These are phyloP conservation scores for Podospora fimiseda DNA, from an alignment of 495 filamentous ascomycete species.

Conservation along the genomic window DNA sequence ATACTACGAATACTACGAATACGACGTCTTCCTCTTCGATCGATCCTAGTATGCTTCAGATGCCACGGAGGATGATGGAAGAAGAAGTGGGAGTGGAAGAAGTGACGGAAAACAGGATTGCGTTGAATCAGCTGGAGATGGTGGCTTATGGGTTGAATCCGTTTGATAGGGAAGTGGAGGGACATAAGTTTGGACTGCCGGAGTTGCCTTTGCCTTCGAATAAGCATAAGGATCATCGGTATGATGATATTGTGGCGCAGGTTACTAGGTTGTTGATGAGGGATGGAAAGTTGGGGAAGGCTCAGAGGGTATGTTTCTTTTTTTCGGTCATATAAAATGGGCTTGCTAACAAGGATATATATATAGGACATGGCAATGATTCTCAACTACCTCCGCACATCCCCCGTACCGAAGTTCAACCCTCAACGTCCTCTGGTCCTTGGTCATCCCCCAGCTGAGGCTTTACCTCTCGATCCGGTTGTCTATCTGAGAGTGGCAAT, in stretches of 20 bases:
- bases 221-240: slow-evolving; percentile 64
- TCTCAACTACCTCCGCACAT: slow-evolving; percentile 79
- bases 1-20: too few species aligned
- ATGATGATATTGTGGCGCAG: slow-evolving; percentile 75
- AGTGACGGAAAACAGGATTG: slow-evolving; percentile 31
- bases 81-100: too few species aligned
- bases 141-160: slow-evolving; percentile 27
- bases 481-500: slow-evolving; percentile 80
- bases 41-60: slow-evolving; percentile 3
- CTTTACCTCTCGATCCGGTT: slow-evolving; percentile 72
- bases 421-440: slow-evolving; percentile 64
- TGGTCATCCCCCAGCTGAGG: slow-evolving; percentile 60
- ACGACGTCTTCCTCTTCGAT: too few species aligned
- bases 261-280: slow-evolving; percentile 85
- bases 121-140: slow-evolving; percentile 31
- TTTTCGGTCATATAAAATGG: too few species aligned
- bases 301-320: slow-evolving; percentile 61
- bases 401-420: slow-evolving; percentile 65
- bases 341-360: too few species aligned
- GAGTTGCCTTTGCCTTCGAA: slow-evolving; percentile 53
- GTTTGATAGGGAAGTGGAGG: slow-evolving; percentile 33
- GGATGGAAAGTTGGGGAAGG: slow-evolving; percentile 75
- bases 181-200: slow-evolving; percentile 71
- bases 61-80: slow-evolving; percentile 3
- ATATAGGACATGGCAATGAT: slow-evolving; percentile 75